Evolutionary conservation across 2,329 filamentous ascomycete genomes (phyloP), one percentile per base, ranked within the genome.

Genomic region (Colletotrichum musicola): DNA sequence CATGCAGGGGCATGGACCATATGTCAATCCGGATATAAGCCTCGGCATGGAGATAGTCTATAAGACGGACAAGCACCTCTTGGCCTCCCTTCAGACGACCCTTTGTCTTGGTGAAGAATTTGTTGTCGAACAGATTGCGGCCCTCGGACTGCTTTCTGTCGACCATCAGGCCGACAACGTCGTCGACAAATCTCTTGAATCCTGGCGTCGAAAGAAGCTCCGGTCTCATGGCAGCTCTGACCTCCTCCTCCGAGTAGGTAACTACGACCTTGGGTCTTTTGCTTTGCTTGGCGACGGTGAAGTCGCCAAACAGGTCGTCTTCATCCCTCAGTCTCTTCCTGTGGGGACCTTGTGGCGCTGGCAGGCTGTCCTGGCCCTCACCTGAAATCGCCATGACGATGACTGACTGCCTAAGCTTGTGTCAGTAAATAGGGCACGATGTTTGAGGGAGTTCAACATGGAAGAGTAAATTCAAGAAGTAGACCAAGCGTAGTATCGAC

Each of bases 21-120:
- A 20, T 58, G 47, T 68, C 64, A n/a, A 40, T 64, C 4, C 64
- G 38, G 30, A 68, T 64, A 7, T 59, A 68, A 20, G 54, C 55
- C 27, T 68, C 64, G 6, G 61, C 62, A 27, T 27, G 49, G 10
- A 64, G 61, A 12, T 64, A 68, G n/a, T 61, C 47, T 14, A 54
- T 51, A 2, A 68, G 27, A 18, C 25, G 22, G 9, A 64, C 38
- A 18, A 68, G 62, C n/a, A 25, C 18, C 2, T 7, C 13, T 22
- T 68, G 61, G 25, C 42, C 14, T 14, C 22, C 47, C 47, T 68
- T 68, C 54, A 68, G 16, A 7, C 47, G 27, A n/a, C 38, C 27
- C 47, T 68, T 68, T 16, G 54, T 59, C 4, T n/a, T 63, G 1
- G 25, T 49, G 14, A 54, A 47, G 30, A 54, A 46, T 1, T 16